phyloP scores from a whole-genome alignment of 2,329 filamentous ascomycete species.

The Sordariomycetes sp. region DNA sequence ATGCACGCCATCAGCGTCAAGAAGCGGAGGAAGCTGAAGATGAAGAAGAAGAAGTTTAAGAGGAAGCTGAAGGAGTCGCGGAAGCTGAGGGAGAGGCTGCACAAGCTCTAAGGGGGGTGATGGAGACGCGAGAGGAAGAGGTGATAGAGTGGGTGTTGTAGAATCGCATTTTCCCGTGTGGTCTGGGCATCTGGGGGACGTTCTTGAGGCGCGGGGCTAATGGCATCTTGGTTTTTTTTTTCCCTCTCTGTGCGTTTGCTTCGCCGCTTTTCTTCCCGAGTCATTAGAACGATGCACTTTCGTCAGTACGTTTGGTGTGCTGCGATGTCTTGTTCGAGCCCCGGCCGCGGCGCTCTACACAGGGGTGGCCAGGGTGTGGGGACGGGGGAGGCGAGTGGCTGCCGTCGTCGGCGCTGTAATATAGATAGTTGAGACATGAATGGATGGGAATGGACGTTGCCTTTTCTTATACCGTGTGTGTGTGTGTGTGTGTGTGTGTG shows the following conservation, averaged over 20 bases:
- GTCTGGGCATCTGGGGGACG: slow-evolving; percentile 10
- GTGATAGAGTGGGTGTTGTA: not conserved
- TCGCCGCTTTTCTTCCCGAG: not conserved
- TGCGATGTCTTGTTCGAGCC: not conserved
- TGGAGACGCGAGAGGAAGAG: slow-evolving; percentile 7
- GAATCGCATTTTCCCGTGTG: not conserved
- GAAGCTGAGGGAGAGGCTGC: slow-evolving; percentile 75
- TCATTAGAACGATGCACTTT: not conserved
- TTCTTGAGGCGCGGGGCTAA: not conserved
- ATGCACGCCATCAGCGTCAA: slow-evolving; percentile 85
- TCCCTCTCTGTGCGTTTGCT: not conserved
- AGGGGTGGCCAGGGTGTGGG: not conserved
- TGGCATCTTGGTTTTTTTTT: not conserved
- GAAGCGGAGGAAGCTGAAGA: slow-evolving; percentile 87
- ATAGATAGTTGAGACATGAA: slow-evolving; percentile 4
- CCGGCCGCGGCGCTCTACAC: not conserved
- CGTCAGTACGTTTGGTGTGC: not conserved
- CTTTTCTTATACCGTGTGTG: not conserved
- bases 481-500: too few relatives aligned
- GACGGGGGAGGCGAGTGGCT: not conserved
- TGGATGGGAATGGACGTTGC: not conserved
- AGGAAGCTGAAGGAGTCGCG: slow-evolving; percentile 92
- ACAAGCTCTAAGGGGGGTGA: slow-evolving; percentile 35
- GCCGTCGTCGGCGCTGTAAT: slow-evolving; percentile 1
- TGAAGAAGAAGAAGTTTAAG: slow-evolving; percentile 99